Conservation (phyloP, 768 basidiomycete genomes). For the Rhodotorula taiwanensis region DNA sequence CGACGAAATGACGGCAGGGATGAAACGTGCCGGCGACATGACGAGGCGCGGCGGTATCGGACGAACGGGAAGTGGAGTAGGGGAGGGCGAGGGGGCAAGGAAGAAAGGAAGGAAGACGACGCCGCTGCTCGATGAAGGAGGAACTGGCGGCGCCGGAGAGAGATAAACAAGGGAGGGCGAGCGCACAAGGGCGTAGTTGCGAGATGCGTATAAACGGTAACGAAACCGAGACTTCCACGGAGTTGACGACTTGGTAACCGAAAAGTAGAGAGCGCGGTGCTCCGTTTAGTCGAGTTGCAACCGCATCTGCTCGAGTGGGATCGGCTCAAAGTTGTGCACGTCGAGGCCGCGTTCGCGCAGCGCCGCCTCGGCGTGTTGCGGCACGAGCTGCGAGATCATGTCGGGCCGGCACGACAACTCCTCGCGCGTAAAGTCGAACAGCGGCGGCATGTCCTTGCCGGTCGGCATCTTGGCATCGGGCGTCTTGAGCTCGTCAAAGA, state of each 20-base stretch:
- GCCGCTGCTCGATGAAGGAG: too few relatives aligned
- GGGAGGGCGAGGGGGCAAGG: neutral
- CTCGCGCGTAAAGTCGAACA: conserved; percentile 95
- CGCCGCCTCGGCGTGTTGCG: conserved; percentile 79
- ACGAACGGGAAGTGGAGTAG: neutral
- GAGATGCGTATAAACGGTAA: too few relatives aligned
- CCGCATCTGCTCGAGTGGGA: conserved; percentile 21
- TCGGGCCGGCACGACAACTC: conserved; percentile 96
- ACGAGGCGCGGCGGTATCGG: too few relatives aligned
- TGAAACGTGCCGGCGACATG: too few relatives aligned
- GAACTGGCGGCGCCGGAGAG: too few relatives aligned
- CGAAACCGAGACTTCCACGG: neutral
- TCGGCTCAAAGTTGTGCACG: conserved; percentile 87
- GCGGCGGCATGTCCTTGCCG: conserved; percentile 85
- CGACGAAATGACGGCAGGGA: too few relatives aligned
- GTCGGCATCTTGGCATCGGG: conserved; percentile 93
- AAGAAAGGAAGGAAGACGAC: neutral
- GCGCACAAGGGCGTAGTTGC: too few relatives aligned
- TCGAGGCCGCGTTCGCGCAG: conserved; percentile 77
- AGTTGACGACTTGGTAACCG: too few relatives aligned
- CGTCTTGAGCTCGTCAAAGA: conserved; percentile 91
- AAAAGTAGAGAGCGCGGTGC: too few relatives aligned
- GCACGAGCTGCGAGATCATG: conserved; percentile 83
- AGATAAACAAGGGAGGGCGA: neutral
- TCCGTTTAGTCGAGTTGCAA: conserved; percentile 13